phyloP scores from a whole-genome alignment of 352 stramenopile genomes.

The Phytophthora ramorum region DNA sequence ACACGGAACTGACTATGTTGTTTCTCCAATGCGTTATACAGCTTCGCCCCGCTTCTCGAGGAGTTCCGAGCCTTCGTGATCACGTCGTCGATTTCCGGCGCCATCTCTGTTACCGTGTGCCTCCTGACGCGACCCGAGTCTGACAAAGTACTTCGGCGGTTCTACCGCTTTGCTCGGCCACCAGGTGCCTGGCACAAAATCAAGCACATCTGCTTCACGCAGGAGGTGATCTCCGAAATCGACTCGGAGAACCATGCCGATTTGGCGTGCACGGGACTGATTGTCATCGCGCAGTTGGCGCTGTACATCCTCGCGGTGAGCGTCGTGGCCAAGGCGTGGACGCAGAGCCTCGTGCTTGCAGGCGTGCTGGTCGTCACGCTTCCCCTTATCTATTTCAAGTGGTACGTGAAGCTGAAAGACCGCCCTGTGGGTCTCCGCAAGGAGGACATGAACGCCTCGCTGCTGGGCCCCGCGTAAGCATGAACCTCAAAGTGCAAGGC shows the following conservation, averaged over 20 bases:
- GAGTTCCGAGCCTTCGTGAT: conserved; percentile 67
- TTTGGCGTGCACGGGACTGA: conserved; percentile 67
- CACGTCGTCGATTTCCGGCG: conserved; percentile 63
- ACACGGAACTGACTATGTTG: conserved; percentile 6
- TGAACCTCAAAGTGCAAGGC: background rate
- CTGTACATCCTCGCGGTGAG: conserved; percentile 77
- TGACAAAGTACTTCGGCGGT: conserved; percentile 62
- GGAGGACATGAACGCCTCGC: conserved; percentile 57
- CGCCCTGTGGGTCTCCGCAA: conserved; percentile 57
- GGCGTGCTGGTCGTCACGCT: conserved; percentile 45
- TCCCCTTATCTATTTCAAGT: conserved; percentile 79
- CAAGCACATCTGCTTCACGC: conserved; percentile 72
- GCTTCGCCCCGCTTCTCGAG: conserved; percentile 56
- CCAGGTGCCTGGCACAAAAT: conserved; percentile 61
- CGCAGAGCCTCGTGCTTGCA: conserved; percentile 56
- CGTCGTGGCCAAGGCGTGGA: conserved; percentile 67
- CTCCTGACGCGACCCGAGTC: conserved; percentile 48
- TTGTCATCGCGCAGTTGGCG: conserved; percentile 63
- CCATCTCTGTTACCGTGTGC: conserved; percentile 50
- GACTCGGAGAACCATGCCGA: conserved; percentile 69
- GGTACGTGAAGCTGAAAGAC: conserved; percentile 74
- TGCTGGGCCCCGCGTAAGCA: conserved; percentile 37
- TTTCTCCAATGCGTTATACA: conserved; percentile 29
- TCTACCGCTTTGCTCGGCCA: conserved; percentile 75
- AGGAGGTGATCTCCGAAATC: conserved; percentile 56